phyloP scores from a whole-genome alignment of 1,284 basidiomycete genomes.

The Pseudozyma sp. region DNA sequence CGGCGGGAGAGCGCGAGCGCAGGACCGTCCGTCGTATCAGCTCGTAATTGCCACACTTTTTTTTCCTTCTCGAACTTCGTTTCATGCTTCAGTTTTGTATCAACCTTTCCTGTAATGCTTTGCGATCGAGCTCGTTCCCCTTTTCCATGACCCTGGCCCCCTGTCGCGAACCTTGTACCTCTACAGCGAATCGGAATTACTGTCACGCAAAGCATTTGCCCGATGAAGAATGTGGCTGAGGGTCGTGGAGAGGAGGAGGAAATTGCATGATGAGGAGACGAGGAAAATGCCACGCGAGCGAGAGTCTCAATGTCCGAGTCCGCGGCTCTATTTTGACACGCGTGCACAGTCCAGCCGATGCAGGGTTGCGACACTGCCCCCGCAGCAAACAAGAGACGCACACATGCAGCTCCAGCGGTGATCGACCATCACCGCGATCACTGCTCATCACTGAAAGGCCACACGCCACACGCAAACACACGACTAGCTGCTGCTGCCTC shows the following conservation, averaged over 20 bases:
- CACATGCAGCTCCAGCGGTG: constrained; percentile 1
- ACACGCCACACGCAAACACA: not conserved
- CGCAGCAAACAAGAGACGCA: not conserved
- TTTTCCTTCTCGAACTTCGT: not conserved
- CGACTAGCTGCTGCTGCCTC: too few species aligned
- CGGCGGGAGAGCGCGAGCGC: constrained; percentile 63
- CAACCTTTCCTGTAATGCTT: not conserved
- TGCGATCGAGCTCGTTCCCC: not conserved
- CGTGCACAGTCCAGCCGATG: constrained; percentile 29
- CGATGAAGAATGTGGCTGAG: not conserved
- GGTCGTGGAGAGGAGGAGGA: not conserved
- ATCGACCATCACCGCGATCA: not conserved
- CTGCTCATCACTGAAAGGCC: not conserved
- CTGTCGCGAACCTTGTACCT: not conserved
- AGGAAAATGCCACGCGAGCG: not conserved
- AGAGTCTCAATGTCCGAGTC: not conserved
- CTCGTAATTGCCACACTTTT: constrained; percentile 7
- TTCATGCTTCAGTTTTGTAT: constrained; percentile 2
- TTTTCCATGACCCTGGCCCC: not conserved
- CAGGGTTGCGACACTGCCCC: not conserved
- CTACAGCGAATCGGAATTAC: constrained; percentile 3
- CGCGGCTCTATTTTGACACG: not conserved
- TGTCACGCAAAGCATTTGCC: not conserved
- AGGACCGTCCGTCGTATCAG: constrained; percentile 61
- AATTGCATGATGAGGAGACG: not conserved